Percentiles rank a stretch among this genome's conserved stretches.
phyloP scores from a whole-genome alignment of 768 basidiomycete species.

The Cystofilobasidium ferigula region DNA sequence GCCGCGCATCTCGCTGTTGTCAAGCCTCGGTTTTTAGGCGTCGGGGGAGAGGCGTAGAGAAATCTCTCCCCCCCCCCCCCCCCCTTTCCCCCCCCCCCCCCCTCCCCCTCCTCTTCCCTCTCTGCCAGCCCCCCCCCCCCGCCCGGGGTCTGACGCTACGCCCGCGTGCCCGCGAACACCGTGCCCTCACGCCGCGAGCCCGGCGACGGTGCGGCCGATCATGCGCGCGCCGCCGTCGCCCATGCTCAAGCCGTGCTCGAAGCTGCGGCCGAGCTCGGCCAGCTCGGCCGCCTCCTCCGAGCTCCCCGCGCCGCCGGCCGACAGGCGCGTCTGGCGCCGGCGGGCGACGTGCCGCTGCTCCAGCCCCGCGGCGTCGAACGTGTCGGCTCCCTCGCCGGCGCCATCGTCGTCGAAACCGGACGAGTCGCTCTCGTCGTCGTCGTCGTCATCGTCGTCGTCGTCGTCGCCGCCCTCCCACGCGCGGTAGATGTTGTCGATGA shows the following conservation, averaged over 20 bases:
- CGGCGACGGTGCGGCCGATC: conserved; percentile 11
- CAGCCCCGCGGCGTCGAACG: conserved; percentile 28
- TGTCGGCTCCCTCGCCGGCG: conserved; percentile 30
- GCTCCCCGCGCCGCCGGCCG: background rate
- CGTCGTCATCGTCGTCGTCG: conserved; percentile 51
- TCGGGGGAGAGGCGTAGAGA: no score
- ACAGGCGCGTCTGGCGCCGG: background rate
- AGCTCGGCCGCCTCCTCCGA: conserved; percentile 7
- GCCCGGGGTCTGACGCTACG: no score
- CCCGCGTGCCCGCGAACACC: no score
- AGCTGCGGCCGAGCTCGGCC: conserved; percentile 14
- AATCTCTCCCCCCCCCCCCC: no score
- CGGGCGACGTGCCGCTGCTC: background rate
- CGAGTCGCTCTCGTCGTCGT: conserved; percentile 34
- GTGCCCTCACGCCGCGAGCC: background rate
- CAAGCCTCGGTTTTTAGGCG: no score
- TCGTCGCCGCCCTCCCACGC: conserved; percentile 58
- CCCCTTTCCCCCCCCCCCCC: no score
- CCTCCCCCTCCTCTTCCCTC: no score
- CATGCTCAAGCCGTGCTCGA: conserved; percentile 8
- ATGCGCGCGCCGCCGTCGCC: conserved; percentile 10
- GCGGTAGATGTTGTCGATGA: conserved; percentile 72
- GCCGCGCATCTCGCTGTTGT: no score
- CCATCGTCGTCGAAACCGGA: conserved; percentile 49
- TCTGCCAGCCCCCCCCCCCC: no score